These are phyloP conservation scores for Penicillium aurantiogriseum DNA, from an alignment of 2,329 filamentous ascomycete species.

Conservation along the genomic window DNA sequence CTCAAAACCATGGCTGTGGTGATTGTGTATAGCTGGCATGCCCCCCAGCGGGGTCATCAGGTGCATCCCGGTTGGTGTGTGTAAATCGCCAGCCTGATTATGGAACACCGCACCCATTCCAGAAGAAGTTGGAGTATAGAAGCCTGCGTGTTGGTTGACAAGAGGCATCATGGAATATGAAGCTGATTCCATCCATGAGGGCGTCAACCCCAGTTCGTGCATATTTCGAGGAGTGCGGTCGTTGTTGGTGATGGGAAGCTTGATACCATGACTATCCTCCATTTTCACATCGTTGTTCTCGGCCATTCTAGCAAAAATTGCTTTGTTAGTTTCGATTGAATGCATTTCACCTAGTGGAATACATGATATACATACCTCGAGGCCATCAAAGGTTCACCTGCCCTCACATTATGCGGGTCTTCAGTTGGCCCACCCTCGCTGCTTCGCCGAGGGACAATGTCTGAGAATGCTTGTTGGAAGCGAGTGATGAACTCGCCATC, in stretches of 20 bases:
- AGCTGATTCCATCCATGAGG: slow-evolving; percentile 81
- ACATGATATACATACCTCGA: slow-evolving; percentile 23
- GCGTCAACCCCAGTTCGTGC: slow-evolving; percentile 85
- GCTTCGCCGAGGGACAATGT: slow-evolving; percentile 57
- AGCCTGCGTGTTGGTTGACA: slow-evolving; percentile 74
- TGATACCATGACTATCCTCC: slow-evolving; percentile 54
- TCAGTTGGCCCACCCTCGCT: slow-evolving; percentile 32
- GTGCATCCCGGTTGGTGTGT: slow-evolving; percentile 73
- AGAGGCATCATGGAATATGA: slow-evolving; percentile 78
- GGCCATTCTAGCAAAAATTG: background rate
- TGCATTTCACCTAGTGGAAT: background rate
- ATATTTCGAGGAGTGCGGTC: slow-evolving; percentile 79
- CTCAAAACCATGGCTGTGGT: slow-evolving; percentile 56
- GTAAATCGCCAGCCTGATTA: slow-evolving; percentile 78
- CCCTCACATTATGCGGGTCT: slow-evolving; percentile 13
- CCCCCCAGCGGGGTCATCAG: slow-evolving; percentile 79
- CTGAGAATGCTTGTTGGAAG: slow-evolving; percentile 80
- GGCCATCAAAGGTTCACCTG: slow-evolving; percentile 22
- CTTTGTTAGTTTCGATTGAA: background rate
- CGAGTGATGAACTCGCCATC: slow-evolving; percentile 78
- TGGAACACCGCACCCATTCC: slow-evolving; percentile 76
- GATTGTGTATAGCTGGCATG: slow-evolving; percentile 62
- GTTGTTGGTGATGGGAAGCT: slow-evolving; percentile 56
- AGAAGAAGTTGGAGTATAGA: slow-evolving; percentile 85
- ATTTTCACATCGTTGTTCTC: slow-evolving; percentile 42